Percentiles rank a stretch among this genome's conserved stretches.
Conservation (phyloP, 176 grass and related monocot species). For the barley (Hordeum vulgare) region DNA sequence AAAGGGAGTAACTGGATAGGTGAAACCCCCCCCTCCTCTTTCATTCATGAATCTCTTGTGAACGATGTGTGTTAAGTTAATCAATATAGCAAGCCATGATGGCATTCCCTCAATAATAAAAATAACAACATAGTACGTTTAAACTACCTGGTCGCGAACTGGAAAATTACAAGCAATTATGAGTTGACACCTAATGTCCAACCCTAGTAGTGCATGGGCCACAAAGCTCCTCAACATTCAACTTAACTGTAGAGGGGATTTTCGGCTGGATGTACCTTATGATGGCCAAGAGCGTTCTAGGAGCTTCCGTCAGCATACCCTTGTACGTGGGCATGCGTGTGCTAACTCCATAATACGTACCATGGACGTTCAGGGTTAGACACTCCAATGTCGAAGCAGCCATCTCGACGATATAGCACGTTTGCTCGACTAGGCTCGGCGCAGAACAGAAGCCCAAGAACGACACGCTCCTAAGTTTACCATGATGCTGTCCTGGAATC, state of each 20-base stretch:
- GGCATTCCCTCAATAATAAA: too few species aligned
- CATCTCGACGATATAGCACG: background rate
- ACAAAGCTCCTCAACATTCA: background rate
- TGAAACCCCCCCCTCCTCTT: too few species aligned
- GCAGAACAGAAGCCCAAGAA: background rate
- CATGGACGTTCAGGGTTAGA: background rate
- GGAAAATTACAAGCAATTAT: background rate
- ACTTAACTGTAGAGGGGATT: background rate
- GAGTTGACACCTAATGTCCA: background rate
- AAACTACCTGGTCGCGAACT: background rate
- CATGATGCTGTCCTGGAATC: background rate
- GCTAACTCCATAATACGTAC: background rate
- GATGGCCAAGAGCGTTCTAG: background rate
- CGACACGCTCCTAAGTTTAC: background rate
- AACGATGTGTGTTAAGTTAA: too few species aligned
- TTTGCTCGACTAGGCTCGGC: background rate
- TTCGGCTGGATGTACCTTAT: background rate
- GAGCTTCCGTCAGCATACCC: background rate
- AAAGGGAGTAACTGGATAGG: too few species aligned
- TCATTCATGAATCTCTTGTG: too few species aligned
- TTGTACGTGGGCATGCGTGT: background rate
- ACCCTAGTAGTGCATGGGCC: background rate
- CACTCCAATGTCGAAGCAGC: background rate
- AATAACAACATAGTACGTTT: background rate
- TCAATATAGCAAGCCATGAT: too few species aligned